Conservation (phyloP, 2,329 filamentous ascomycete species). For the Colletotrichum nymphaeae region DNA sequence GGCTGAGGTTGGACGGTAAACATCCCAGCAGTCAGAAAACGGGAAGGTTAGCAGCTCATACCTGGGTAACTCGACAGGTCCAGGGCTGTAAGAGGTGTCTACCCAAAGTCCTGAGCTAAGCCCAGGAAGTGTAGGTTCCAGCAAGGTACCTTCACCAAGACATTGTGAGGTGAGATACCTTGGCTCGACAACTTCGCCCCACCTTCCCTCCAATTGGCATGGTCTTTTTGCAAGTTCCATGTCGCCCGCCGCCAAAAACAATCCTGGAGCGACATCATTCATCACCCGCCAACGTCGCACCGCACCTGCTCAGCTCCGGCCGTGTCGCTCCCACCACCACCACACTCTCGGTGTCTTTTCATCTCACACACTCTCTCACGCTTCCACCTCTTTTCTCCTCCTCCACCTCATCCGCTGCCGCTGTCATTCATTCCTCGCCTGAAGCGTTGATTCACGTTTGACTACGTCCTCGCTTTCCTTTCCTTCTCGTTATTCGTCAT, state of each 20-base stretch:
- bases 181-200: not conserved
- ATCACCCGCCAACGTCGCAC: constrained; percentile 18
- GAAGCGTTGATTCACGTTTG: constrained; percentile 17
- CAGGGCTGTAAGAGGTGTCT: not conserved
- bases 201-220: constrained; percentile 15
- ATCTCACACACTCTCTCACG: constrained; percentile 2
- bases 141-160: not conserved
- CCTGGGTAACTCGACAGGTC: not conserved
- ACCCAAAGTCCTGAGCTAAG: not conserved
- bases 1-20: constrained; percentile 1
- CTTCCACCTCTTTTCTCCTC: constrained; percentile 5
- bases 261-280: constrained; percentile 24
- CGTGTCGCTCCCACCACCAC: constrained; percentile 6
- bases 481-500: constrained; percentile 15
- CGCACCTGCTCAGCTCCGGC: not conserved
- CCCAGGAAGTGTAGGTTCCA: no score
- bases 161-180: not conserved
- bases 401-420: constrained; percentile 13
- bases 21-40: constrained; percentile 10
- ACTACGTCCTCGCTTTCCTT: constrained; percentile 12
- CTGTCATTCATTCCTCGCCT: constrained; percentile 32
- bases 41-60: constrained; percentile 9
- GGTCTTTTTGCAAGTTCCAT: not conserved
- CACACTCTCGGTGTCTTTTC: not conserved
- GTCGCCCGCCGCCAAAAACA: constrained; percentile 16